These are phyloP conservation scores for Aspergillus floridensis DNA, from an alignment of 2,329 filamentous ascomycete species.

Conservation along the genomic window DNA sequence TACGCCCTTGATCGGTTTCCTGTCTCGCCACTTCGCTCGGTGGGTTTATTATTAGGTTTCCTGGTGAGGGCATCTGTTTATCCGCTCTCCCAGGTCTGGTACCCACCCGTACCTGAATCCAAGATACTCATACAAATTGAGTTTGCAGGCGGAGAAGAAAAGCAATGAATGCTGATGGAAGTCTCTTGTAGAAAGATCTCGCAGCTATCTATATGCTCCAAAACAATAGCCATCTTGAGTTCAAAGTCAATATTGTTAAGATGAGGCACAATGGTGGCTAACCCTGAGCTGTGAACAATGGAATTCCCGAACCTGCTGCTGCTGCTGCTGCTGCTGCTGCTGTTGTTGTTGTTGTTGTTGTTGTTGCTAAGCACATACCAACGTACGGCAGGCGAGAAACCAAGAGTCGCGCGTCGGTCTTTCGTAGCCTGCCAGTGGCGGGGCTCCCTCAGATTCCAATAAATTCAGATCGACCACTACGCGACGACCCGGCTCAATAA, in stretches of 20 bases:
- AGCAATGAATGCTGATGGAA: neutral
- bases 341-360: too few relatives aligned
- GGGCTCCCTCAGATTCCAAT: conserved; percentile 24
- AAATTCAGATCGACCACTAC: conserved; percentile 29
- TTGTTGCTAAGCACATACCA: conserved; percentile 3
- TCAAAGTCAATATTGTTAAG: neutral
- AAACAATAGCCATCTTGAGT: neutral
- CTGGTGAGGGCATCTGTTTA: conserved; percentile 3
- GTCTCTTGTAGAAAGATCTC: neutral
- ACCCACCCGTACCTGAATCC: conserved; percentile 16
- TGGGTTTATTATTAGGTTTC: conserved; percentile 14
- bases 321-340: too few relatives aligned
- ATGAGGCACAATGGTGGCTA: neutral
- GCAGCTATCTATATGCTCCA: neutral
- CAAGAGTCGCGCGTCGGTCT: neutral
- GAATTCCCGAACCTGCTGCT: neutral
- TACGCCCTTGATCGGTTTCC: neutral
- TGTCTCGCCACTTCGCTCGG: conserved; percentile 10
- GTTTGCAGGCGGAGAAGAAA: conserved; percentile 4
- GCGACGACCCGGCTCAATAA: conserved; percentile 2
- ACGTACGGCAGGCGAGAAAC: conserved; percentile 3
- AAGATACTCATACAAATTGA: conserved; percentile 6
- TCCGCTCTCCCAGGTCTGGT: neutral
- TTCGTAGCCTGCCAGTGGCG: conserved; percentile 16
- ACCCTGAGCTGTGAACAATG: neutral